Evolutionary conservation across 169 alveolate species (phyloP).

Genomic region (Plasmodium sp.): DNA sequence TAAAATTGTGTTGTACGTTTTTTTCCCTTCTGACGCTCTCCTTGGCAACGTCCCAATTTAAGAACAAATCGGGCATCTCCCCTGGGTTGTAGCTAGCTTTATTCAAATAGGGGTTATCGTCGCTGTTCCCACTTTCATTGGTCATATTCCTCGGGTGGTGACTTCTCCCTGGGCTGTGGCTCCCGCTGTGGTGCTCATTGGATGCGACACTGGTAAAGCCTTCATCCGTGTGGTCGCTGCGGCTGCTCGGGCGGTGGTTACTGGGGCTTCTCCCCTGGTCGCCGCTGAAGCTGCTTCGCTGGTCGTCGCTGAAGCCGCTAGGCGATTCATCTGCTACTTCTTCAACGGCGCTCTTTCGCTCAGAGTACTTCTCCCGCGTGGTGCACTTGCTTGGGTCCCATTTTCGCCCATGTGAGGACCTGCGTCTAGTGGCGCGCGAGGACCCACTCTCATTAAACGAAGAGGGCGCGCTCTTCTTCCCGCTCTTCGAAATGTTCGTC

Average conservation of each 20-base stretch:
- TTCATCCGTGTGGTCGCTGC: background rate
- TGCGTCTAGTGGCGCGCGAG: background rate
- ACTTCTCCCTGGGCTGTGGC: background rate
- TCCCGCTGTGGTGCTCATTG: background rate
- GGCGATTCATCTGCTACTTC: background rate
- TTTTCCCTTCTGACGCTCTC: background rate
- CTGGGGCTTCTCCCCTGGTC: background rate
- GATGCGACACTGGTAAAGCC: constrained; percentile 24
- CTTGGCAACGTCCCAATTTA: background rate
- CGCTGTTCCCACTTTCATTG: background rate
- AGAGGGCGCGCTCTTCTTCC: background rate
- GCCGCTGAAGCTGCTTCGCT: background rate
- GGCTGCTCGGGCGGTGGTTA: background rate
- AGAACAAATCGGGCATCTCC: background rate
- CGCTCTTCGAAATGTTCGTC: background rate
- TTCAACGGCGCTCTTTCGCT: background rate
- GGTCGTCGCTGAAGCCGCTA: background rate
- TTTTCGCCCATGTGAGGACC: background rate
- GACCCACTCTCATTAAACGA: background rate
- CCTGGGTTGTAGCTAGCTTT: background rate
- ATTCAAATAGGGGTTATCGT: background rate
- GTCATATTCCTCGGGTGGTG: background rate
- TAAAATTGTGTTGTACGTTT: background rate
- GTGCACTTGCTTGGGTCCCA: background rate
- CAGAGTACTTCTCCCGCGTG: background rate